A percentile compares a stretch with the other conserved stretches of the same genome.
Conservation (phyloP, 257 asterid genomes). For the Lycium ferocissimum region DNA sequence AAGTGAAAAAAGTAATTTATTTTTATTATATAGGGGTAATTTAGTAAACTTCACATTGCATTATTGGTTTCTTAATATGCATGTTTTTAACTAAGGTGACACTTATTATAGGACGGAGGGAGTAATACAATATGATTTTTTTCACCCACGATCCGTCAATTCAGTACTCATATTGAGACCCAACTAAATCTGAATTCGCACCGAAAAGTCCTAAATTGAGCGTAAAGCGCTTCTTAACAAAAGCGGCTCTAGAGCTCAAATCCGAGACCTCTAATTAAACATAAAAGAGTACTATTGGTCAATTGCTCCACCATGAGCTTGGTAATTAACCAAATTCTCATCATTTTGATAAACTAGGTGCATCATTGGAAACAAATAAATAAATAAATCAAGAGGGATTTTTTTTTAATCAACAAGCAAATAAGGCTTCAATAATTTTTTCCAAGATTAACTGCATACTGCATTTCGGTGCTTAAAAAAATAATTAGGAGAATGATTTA, state of each 20-base stretch:
- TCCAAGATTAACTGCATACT: constrained; percentile 18
- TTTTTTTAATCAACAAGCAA: not conserved
- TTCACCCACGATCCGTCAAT: not conserved
- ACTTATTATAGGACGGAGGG: no score
- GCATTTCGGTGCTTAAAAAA: constrained; percentile 20
- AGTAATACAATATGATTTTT: not conserved
- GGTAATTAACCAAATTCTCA: not conserved
- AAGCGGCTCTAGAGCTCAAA: not conserved
- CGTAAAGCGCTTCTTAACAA: not conserved
- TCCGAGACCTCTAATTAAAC: no score
- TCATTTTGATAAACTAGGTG: not conserved
- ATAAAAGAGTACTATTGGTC: not conserved
- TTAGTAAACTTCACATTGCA: no score
- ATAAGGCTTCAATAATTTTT: not conserved
- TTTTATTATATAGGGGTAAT: no score
- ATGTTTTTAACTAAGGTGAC: no score
- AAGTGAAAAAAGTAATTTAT: no score
- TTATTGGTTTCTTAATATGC: no score
- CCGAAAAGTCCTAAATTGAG: not conserved
- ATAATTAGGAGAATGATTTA: constrained; percentile 23
- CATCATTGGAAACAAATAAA: not conserved
- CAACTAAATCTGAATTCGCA: not conserved
- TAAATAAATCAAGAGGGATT: not conserved
- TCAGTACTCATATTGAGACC: not conserved
- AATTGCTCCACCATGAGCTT: not conserved